phyloP scores from a whole-genome alignment of 495 filamentous ascomycete genomes.

The Podospora fimiseda region DNA sequence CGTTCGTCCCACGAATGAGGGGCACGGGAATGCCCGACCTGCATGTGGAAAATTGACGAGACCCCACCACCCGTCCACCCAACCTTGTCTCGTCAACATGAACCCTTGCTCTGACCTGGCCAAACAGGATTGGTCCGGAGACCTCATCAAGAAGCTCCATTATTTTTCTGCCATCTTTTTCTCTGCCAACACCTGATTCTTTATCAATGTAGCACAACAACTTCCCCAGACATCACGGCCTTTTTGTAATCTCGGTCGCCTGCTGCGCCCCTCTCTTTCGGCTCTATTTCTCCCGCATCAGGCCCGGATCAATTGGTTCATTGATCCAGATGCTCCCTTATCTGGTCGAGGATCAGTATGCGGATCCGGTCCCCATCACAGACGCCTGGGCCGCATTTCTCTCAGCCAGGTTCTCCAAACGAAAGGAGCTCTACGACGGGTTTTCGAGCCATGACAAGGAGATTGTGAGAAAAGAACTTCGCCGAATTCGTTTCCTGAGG shows the following conservation, averaged over 20 bases:
- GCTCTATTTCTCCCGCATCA: background rate
- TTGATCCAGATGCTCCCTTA: conserved; percentile 11
- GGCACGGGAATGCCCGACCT: background rate
- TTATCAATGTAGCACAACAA: background rate
- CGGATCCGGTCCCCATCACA: conserved; percentile 17
- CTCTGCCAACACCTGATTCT: too few relatives aligned
- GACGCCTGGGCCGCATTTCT: conserved; percentile 24
- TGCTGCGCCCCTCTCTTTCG: background rate
- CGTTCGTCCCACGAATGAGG: too few relatives aligned
- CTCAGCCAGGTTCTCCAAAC: conserved; percentile 15
- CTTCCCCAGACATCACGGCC: background rate
- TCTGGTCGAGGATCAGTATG: conserved; percentile 19
- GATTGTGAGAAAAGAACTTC: conserved; percentile 21
- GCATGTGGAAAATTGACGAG: background rate
- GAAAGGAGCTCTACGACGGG: conserved; percentile 16
- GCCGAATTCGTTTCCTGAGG: conserved; percentile 20
- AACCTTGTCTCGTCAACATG: background rate
- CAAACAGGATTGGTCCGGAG: background rate
- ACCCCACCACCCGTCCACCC: background rate
- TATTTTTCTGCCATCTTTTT: background rate
- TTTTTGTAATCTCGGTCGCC: too few relatives aligned
- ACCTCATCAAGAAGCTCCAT: background rate
- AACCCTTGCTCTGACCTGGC: background rate
- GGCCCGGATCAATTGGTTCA: background rate
- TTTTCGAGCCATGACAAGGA: conserved; percentile 18